Percentiles rank a stretch among this genome's conserved stretches.
phyloP scores from a whole-genome alignment of 805 yeast genomes.

The Kurtzmaniella fragi region DNA sequence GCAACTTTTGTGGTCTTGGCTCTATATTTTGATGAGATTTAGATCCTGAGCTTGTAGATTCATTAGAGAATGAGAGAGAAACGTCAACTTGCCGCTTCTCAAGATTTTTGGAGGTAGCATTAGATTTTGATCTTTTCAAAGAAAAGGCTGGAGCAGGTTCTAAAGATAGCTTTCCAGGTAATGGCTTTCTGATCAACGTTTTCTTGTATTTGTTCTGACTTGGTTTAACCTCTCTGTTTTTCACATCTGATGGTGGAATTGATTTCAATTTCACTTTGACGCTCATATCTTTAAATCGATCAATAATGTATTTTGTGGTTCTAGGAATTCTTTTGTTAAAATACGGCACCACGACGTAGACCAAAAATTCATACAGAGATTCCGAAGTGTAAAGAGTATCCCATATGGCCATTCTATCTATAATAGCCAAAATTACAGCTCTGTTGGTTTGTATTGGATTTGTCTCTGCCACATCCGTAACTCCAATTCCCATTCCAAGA shows the following conservation, averaged over 20 bases:
- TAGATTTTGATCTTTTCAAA: slow-evolving; percentile 37
- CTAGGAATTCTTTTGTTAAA: slow-evolving; percentile 45
- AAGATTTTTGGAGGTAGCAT: slow-evolving; percentile 31
- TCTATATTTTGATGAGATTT: neutral
- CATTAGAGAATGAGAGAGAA: slow-evolving; percentile 11
- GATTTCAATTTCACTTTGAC: slow-evolving; percentile 17
- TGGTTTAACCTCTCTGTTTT: neutral
- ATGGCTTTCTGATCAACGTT: neutral
- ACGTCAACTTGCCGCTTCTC: slow-evolving; percentile 39
- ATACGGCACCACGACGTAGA: slow-evolving; percentile 50
- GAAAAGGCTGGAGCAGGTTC: slow-evolving; percentile 21
- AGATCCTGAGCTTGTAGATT: neutral
- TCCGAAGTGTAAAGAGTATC: slow-evolving; percentile 43
- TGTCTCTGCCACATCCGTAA: slow-evolving; percentile 2
- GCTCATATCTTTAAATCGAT: slow-evolving; percentile 45
- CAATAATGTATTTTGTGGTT: slow-evolving; percentile 40
- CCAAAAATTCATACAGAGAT: slow-evolving; percentile 43
- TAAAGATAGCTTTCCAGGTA: neutral
- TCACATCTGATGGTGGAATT: neutral
- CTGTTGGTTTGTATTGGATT: neutral
- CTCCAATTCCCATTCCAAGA: slow-evolving; percentile 31
- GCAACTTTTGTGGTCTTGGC: too few species aligned
- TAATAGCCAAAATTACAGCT: slow-evolving; percentile 16
- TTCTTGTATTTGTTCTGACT: neutral
- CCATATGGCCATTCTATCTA: slow-evolving; percentile 52